These are phyloP conservation scores for Cairneyella variabilis DNA, from an alignment of 495 filamentous ascomycete genomes.

Conservation along the genomic window DNA sequence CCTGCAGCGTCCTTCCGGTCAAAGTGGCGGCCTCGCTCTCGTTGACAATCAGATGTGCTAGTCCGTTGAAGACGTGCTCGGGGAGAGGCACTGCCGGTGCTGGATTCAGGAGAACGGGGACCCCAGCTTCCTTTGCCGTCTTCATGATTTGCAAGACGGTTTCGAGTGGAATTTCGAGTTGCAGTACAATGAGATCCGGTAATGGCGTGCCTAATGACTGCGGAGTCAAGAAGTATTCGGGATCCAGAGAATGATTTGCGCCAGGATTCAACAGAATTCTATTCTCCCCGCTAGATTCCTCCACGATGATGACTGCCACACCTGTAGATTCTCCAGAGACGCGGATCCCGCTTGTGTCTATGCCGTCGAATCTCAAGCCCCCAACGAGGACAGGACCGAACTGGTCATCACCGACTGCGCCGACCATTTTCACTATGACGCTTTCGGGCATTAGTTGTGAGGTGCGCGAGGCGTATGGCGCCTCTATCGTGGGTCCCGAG, in stretches of 20 bases:
- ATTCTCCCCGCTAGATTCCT: constrained; percentile 74
- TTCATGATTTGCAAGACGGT: constrained; percentile 65
- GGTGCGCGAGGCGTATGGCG: no score
- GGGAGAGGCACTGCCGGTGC: constrained; percentile 67
- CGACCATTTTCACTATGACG: constrained; percentile 73
- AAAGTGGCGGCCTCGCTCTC: constrained; percentile 85
- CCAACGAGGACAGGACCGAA: constrained; percentile 37
- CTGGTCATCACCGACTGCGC: constrained; percentile 70
- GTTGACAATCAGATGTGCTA: constrained; percentile 84
- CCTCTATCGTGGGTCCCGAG: constrained; percentile 4
- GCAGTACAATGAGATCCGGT: constrained; percentile 73
- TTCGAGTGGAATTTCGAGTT: constrained; percentile 77
- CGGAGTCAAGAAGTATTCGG: constrained; percentile 25
- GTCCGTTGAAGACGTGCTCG: constrained; percentile 55
- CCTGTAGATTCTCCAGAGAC: constrained; percentile 61
- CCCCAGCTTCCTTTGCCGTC: constrained; percentile 43
- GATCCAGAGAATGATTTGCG: constrained; percentile 57
- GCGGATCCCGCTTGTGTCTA: constrained; percentile 55
- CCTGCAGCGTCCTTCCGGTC: constrained; percentile 39
- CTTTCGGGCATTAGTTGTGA: constrained; percentile 26
- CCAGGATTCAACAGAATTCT: constrained; percentile 77
- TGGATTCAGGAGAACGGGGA: constrained; percentile 76
- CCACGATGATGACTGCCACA: constrained; percentile 80
- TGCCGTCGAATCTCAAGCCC: constrained; percentile 54
- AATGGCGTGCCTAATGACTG: constrained; percentile 40